Percentiles rank a stretch among this genome's conserved stretches.
phyloP scores from a whole-genome alignment of 2,329 filamentous ascomycete species.

The Cladosporium velox region DNA sequence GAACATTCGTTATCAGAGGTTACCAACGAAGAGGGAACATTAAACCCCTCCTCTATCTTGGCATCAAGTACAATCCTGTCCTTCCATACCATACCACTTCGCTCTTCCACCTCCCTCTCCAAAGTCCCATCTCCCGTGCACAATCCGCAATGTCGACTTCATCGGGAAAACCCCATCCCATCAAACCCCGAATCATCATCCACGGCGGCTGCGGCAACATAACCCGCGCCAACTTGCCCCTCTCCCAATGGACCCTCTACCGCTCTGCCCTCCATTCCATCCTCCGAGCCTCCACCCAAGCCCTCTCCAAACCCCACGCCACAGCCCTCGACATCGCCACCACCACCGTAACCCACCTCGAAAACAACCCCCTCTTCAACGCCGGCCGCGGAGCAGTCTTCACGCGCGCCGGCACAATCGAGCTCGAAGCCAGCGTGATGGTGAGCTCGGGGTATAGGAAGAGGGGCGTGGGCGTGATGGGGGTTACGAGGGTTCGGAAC shows the following conservation, averaged over 20 bases:
- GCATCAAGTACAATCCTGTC: too few relatives aligned
- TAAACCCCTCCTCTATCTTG: too few relatives aligned
- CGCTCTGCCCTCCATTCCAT: slow-evolving; percentile 42
- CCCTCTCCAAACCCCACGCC: slow-evolving; percentile 42
- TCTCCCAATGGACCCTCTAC: slow-evolving; percentile 41
- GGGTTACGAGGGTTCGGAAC: slow-evolving; percentile 73
- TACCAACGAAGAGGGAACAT: too few relatives aligned
- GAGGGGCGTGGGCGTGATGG: slow-evolving; percentile 75
- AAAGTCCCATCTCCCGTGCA: neutral
- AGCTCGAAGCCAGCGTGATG: slow-evolving; percentile 87
- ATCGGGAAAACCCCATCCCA: slow-evolving; percentile 25
- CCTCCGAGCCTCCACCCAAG: slow-evolving; percentile 33
- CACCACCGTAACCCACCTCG: slow-evolving; percentile 72
- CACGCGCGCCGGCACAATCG: slow-evolving; percentile 77
- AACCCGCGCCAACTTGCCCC: slow-evolving; percentile 42
- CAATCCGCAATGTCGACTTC: neutral
- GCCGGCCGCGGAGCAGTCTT: slow-evolving; percentile 82
- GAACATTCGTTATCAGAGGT: neutral
- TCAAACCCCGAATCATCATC: slow-evolving; percentile 49
- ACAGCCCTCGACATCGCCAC: slow-evolving; percentile 73
- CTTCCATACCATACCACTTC: too few relatives aligned
- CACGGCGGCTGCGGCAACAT: slow-evolving; percentile 54
- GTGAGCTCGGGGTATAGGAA: slow-evolving; percentile 72
- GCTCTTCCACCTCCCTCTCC: too few relatives aligned
- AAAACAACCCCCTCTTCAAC: slow-evolving; percentile 83